Evolutionary conservation across 768 basidiomycete genomes (phyloP).

Genomic region (Boletus tomentosulus): DNA sequence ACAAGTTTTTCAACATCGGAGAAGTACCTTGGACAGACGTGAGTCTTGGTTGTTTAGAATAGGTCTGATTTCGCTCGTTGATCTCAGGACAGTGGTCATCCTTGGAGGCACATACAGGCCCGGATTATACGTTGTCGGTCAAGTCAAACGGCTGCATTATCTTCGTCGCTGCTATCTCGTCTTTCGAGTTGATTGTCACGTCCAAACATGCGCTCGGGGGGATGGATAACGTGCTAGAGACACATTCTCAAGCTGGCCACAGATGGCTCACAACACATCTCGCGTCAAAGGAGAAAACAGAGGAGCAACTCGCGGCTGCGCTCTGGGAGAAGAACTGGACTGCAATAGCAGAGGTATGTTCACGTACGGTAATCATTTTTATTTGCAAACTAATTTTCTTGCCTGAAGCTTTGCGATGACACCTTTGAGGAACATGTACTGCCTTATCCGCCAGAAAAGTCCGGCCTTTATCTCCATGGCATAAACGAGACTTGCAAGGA

Average conservation of each 20-base stretch:
- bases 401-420: constrained; percentile 86
- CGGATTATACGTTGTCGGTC: constrained; percentile 81
- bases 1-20: constrained; percentile 98
- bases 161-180: constrained; percentile 82
- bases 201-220: constrained; percentile 90
- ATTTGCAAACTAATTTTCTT: not conserved
- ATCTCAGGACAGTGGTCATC: constrained; percentile 63
- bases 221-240: constrained; percentile 36
- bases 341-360: constrained; percentile 81
- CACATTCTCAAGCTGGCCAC: constrained; percentile 83
- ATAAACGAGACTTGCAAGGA: constrained; percentile 65
- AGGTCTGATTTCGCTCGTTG: not conserved
- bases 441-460: constrained; percentile 70
- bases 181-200: constrained; percentile 71
- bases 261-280: constrained; percentile 71
- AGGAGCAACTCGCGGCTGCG: constrained; percentile 65
- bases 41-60: constrained; percentile 29
- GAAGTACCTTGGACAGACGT: constrained; percentile 96
- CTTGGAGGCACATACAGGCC: constrained; percentile 61
- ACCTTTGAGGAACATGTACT: constrained; percentile 96
- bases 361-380: not conserved
- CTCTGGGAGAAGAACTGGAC: constrained; percentile 87
- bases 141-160: constrained; percentile 98
- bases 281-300: constrained; percentile 52
- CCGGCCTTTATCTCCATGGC: constrained; percentile 92